Conservation (phyloP, 2,329 filamentous ascomycete species). For the Boeremia exigua region DNA sequence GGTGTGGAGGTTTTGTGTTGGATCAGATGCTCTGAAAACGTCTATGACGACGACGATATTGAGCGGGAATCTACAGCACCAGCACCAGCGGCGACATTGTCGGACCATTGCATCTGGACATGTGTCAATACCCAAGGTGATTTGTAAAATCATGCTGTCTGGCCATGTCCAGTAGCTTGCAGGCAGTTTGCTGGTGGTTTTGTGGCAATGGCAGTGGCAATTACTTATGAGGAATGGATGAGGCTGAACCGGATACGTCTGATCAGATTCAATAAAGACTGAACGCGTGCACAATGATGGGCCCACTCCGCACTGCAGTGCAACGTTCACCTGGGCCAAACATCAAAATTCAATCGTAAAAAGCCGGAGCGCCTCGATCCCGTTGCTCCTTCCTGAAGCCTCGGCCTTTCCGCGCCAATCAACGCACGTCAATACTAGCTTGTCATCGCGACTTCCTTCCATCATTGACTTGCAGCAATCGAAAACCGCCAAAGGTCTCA, state of each 20-base stretch:
- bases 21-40: conserved; percentile 26
- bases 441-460: conserved; percentile 29
- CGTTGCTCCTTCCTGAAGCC: no score
- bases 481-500: conserved; percentile 33
- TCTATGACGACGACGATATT: conserved; percentile 37
- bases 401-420: conserved; percentile 36
- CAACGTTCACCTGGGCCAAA: conserved; percentile 14
- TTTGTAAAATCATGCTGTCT: conserved; percentile 5
- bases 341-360: conserved; percentile 18
- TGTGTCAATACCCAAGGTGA: conserved; percentile 9
- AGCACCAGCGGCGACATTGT: conserved; percentile 25
- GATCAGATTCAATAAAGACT: neutral
- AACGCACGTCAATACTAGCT: conserved; percentile 24
- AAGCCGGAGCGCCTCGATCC: conserved; percentile 23
- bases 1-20: neutral
- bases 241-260: neutral
- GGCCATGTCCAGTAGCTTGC: neutral
- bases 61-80: conserved; percentile 25
- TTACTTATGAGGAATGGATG: neutral
- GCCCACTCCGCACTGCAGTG: conserved; percentile 2
- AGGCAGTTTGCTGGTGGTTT: neutral
- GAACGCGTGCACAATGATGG: neutral
- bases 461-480: conserved; percentile 33
- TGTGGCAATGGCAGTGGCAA: neutral
- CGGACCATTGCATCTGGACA: neutral